Evolutionary conservation across 495 filamentous ascomycete species (phyloP), one percentile per base, ranked within the genome.

Genomic region (Penicillium odoratum): DNA sequence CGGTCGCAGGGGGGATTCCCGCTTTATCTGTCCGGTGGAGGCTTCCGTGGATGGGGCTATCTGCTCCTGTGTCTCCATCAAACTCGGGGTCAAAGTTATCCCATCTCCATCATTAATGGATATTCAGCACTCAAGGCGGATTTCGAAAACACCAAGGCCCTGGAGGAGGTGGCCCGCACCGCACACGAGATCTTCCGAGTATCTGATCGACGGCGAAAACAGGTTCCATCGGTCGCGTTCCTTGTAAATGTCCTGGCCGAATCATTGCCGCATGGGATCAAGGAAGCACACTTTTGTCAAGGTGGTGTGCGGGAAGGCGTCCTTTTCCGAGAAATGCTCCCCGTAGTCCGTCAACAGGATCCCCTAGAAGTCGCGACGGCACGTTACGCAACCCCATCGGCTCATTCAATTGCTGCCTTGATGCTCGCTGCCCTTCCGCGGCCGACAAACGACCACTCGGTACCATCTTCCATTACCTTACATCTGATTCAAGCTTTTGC

Each of bases 11-110:
- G 75, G 0, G 88, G 89, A 5, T 82, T 92, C 54, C 83, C 86
- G 10, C 77, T 97, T 2, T 74, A 93, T 68, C 83, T 97, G 47
- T 95, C 89, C 51, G 93, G 93, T 8, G 93, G 93, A 11, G 93
- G 93, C 0, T 96, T 96, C 69, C 80, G 93, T 15, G 93, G 93
- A 29, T 97, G 94, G 75, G 92, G 93, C 9, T 93, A 90, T 69
- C 80, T 96, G 30, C 75, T 96, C 15, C 45, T 73, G 5, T 73
- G 71, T 46, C 88, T 95, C 81, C 75, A 74, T 44, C 79, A 82
- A 48, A 85, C 90, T 48, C 69, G 76, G 1, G 80, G 87, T 29
- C 74, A 83, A 48, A 88, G 86, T 0, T 97, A 97, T 61, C 93
- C 93, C 0, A 88, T 97, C 15, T 88, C 91, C 0, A 83, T 88